These are phyloP conservation scores for Phytophthora pini DNA, from an alignment of 352 stramenopile genomes.

Conservation along the genomic window DNA sequence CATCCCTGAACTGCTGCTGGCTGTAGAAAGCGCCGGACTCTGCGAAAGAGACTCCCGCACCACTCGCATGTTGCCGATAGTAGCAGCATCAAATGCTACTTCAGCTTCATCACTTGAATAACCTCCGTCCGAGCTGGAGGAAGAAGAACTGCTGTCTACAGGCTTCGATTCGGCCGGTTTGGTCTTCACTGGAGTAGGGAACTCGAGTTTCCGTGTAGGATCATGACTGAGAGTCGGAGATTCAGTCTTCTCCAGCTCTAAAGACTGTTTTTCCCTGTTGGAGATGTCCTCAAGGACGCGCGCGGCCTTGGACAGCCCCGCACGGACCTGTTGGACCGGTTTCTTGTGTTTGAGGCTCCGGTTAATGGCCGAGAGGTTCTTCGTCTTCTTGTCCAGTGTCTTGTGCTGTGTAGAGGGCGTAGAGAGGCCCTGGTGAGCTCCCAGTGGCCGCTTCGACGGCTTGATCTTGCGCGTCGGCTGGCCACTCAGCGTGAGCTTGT, in stretches of 20 bases:
- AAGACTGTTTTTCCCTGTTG: slow-evolving; percentile 32
- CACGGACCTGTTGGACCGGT: neutral
- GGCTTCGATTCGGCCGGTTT: slow-evolving; percentile 15
- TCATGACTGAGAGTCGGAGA: slow-evolving; percentile 17
- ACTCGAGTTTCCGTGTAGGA: slow-evolving; percentile 56
- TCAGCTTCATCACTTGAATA: slow-evolving; percentile 69
- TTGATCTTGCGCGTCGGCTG: slow-evolving; percentile 45
- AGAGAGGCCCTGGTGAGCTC: slow-evolving; percentile 20
- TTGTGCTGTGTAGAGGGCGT: slow-evolving; percentile 14
- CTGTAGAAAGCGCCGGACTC: slow-evolving; percentile 48
- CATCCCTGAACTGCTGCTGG: slow-evolving; percentile 41
- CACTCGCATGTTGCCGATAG: slow-evolving; percentile 66
- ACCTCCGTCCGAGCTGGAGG: slow-evolving; percentile 31
- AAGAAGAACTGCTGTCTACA: slow-evolving; percentile 23
- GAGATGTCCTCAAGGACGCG: slow-evolving; percentile 53
- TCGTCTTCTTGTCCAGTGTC: slow-evolving; percentile 15
- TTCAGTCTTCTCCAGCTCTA: slow-evolving; percentile 1
- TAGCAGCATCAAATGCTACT: slow-evolving; percentile 68
- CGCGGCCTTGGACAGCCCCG: slow-evolving; percentile 10
- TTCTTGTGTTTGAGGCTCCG: slow-evolving; percentile 26
- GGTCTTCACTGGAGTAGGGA: slow-evolving; percentile 48
- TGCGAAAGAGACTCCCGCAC: slow-evolving; percentile 54
- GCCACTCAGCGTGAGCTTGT: slow-evolving; percentile 48
- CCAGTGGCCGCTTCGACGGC: slow-evolving; percentile 43
- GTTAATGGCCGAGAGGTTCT: slow-evolving; percentile 30